phyloP scores from a whole-genome alignment of 192 early-diverging fungal genomes.

The Coemansia sp. region DNA sequence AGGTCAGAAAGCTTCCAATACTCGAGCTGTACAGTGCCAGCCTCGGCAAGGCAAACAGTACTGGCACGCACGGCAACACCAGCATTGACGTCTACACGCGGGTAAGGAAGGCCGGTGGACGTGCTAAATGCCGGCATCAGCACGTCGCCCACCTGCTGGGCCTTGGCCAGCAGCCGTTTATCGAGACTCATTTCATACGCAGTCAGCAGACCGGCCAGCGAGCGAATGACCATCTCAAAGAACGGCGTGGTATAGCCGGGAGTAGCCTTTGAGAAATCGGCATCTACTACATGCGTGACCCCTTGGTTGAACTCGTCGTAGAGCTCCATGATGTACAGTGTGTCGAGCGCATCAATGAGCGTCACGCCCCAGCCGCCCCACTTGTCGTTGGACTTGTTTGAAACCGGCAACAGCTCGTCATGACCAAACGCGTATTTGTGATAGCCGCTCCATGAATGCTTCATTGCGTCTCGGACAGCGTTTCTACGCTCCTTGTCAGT shows the following conservation, averaged over 20 bases:
- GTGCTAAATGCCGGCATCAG: conserved; percentile 78
- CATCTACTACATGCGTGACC: conserved; percentile 62
- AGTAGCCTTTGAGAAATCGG: conserved; percentile 60
- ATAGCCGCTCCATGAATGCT: conserved; percentile 56
- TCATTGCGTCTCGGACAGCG: conserved; percentile 48
- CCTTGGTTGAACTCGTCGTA: conserved; percentile 77
- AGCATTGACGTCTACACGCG: conserved; percentile 59
- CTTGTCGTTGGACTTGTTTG: conserved; percentile 45
- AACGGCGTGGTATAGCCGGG: conserved; percentile 60
- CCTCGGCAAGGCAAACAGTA: conserved; percentile 61
- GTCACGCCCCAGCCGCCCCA: conserved; percentile 64
- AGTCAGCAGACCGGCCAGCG: conserved; percentile 78
- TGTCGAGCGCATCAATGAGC: conserved; percentile 87
- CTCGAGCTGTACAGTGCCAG: conserved; percentile 83
- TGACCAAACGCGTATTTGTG: conserved; percentile 47
- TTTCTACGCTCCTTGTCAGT: conserved; percentile 39
- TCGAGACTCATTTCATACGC: conserved; percentile 86
- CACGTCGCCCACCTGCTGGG: conserved; percentile 66
- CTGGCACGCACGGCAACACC: conserved; percentile 25
- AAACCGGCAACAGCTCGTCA: conserved; percentile 55
- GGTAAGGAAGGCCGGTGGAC: conserved; percentile 73
- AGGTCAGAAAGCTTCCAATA: conserved; percentile 80
- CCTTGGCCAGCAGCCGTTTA: conserved; percentile 66
- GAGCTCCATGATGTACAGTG: conserved; percentile 84
- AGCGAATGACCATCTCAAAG: conserved; percentile 87